Percentiles rank a stretch among this genome's conserved stretches.
These are phyloP conservation scores for Aspergillus homomorphus DNA, from an alignment of 495 filamentous ascomycete genomes.

Conservation along the genomic window DNA sequence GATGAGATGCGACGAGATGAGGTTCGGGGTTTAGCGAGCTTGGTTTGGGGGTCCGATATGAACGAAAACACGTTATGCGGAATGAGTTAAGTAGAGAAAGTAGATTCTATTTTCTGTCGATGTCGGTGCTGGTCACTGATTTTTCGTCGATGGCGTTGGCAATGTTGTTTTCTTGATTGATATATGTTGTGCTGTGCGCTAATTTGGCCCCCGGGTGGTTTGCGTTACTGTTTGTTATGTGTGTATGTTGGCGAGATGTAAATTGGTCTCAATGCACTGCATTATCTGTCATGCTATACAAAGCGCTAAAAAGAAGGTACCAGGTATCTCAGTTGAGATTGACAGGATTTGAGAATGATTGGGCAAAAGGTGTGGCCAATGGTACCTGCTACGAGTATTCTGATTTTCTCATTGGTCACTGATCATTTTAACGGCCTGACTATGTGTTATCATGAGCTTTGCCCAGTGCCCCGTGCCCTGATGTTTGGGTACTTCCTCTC, in stretches of 20 bases:
- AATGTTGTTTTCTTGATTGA: neutral
- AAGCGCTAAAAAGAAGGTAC: too few species aligned
- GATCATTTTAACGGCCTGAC: too few species aligned
- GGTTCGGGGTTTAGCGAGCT: neutral
- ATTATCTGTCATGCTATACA: too few species aligned
- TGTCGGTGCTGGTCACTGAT: constrained; percentile 1
- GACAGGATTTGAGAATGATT: too few species aligned
- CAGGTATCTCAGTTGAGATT: too few species aligned
- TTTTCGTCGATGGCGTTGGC: neutral
- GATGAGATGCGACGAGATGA: too few species aligned
- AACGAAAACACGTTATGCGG: neutral
- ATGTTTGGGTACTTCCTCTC: too few species aligned
- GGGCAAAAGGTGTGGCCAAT: too few species aligned
- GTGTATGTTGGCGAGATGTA: neutral
- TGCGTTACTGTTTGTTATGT: neutral
- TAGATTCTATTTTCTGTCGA: neutral
- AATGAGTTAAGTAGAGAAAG: neutral
- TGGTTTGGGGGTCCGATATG: neutral
- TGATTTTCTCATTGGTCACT: too few species aligned
- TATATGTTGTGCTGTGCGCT: neutral
- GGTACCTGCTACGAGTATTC: too few species aligned
- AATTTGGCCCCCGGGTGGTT: neutral
- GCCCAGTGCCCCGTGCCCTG: too few species aligned
- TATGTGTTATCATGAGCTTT: too few species aligned
- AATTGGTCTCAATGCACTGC: neutral